Percentiles rank a stretch among this genome's conserved stretches.
Evolutionary conservation across 176 grass and related monocot species (phyloP).

Genomic region (Aegilops tauschii): DNA sequence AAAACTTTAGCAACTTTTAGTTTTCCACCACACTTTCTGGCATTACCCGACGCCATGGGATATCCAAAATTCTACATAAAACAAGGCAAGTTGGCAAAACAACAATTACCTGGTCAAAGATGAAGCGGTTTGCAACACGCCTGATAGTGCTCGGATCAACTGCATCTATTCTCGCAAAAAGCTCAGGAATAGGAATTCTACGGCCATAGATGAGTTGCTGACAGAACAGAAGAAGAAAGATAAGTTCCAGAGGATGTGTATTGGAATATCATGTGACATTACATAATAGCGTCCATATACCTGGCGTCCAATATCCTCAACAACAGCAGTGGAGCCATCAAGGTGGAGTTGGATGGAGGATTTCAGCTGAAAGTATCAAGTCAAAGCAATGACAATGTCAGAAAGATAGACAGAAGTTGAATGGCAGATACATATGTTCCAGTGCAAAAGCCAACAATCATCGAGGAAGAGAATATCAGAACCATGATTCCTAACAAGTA

Average conservation of each 20-base stretch:
- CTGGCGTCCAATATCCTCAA: conserved; percentile 97
- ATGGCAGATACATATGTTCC: background rate
- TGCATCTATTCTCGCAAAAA: conserved; percentile 98
- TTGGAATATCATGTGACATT: background rate
- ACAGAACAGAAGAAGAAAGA: conserved; percentile 14
- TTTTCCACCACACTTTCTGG: background rate
- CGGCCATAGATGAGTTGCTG: conserved; percentile 91
- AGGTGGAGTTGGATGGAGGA: conserved; percentile 96
- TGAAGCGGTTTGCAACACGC: conserved; percentile 96
- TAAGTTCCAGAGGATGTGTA: background rate
- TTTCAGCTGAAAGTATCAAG: conserved; percentile 75
- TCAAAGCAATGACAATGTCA: conserved; percentile 23
- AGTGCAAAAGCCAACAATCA: too few species aligned
- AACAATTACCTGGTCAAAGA: conserved; percentile 89
- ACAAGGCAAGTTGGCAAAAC: background rate
- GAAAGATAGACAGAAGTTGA: conserved; percentile 2
- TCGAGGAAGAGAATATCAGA: background rate
- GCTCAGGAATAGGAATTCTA: conserved; percentile 78
- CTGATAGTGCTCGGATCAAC: conserved; percentile 92
- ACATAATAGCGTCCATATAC: conserved; percentile 31
- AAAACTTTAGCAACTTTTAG: background rate
- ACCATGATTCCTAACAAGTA: background rate
- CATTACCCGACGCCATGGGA: background rate
- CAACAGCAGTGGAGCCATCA: conserved; percentile 85
- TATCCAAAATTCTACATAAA: background rate